A percentile compares a stretch with the other conserved stretches of the same genome.
phyloP scores from a whole-genome alignment of 371 early-diverging fungal species.

The Thermomucor indicae-seudaticae region DNA sequence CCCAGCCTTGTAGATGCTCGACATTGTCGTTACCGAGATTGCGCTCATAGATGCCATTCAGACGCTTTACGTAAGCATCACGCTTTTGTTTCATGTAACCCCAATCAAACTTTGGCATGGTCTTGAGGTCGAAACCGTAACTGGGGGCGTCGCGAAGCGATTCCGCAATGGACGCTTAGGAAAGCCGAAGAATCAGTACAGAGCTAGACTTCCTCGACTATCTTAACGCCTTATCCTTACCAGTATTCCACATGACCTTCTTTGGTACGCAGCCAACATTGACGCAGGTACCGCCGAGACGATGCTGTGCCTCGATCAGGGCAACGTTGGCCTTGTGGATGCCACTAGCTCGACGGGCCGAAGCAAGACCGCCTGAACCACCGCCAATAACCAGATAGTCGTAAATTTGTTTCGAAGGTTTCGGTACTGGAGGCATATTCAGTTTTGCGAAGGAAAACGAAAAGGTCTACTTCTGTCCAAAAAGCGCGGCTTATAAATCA shows the following conservation, averaged over 20 bases:
- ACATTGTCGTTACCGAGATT: conserved; percentile 88
- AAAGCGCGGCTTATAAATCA: no score
- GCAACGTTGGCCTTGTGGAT: conserved; percentile 87
- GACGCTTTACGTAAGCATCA: conserved; percentile 92
- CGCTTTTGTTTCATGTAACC: conserved; percentile 80
- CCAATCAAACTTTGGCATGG: conserved; percentile 63
- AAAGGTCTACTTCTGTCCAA: no score
- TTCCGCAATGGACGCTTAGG: conserved; percentile 78
- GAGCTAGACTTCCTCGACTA: neutral
- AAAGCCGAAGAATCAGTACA: neutral
- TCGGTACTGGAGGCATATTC: conserved; percentile 12
- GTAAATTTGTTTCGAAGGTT: conserved; percentile 40
- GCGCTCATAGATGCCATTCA: conserved; percentile 94
- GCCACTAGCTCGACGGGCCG: conserved; percentile 89
- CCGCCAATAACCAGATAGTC: conserved; percentile 94
- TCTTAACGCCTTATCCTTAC: conserved; percentile 22
- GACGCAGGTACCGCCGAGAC: conserved; percentile 94
- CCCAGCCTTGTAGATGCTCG: conserved; percentile 79
- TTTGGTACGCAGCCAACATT: conserved; percentile 99
- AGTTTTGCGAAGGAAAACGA: no score
- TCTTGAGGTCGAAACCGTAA: conserved; percentile 76
- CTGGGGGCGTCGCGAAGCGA: conserved; percentile 80
- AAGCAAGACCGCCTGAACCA: conserved; percentile 84
- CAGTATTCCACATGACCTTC: conserved; percentile 96
- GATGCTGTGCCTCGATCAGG: conserved; percentile 78